Conservation (phyloP, 192 early-diverging fungal species). For the Coemansia sp. region DNA sequence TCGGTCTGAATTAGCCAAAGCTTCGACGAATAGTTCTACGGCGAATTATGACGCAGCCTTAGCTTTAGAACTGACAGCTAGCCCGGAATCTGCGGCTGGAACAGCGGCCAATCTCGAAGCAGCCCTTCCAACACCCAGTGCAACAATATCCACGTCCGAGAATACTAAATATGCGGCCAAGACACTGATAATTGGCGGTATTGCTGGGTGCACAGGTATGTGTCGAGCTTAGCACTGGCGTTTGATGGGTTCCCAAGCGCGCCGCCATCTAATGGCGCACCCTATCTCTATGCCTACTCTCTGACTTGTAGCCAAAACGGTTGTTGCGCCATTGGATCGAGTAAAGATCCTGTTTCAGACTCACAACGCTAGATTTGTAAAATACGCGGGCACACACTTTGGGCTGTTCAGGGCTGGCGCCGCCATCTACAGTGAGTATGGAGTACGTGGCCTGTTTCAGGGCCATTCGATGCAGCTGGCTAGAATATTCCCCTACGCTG, state of each 20-base stretch:
- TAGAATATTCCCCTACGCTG: conserved; percentile 94
- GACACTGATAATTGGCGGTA: conserved; percentile 42
- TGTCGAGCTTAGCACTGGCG: background rate
- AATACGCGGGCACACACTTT: conserved; percentile 52
- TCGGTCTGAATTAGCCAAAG: background rate
- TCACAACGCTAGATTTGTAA: conserved; percentile 67
- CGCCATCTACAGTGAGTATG: conserved; percentile 70
- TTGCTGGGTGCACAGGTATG: conserved; percentile 53
- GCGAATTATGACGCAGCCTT: background rate
- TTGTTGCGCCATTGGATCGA: conserved; percentile 78
- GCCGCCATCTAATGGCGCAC: background rate
- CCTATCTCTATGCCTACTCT: background rate
- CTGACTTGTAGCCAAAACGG: conserved; percentile 63
- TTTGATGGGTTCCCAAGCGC: background rate
- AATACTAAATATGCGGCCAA: conserved; percentile 30
- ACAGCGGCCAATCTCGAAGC: background rate
- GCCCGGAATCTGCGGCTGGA: conserved; percentile 12
- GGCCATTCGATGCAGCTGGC: conserved; percentile 92
- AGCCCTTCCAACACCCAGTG: background rate
- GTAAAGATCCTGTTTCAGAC: conserved; percentile 87
- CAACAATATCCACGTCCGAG: background rate
- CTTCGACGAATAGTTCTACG: background rate
- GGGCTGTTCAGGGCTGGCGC: conserved; percentile 80
- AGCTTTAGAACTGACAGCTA: background rate
- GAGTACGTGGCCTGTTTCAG: conserved; percentile 82